Conservation (phyloP, 2,329 filamentous ascomycete genomes). For the Exophiala alcalophila region DNA sequence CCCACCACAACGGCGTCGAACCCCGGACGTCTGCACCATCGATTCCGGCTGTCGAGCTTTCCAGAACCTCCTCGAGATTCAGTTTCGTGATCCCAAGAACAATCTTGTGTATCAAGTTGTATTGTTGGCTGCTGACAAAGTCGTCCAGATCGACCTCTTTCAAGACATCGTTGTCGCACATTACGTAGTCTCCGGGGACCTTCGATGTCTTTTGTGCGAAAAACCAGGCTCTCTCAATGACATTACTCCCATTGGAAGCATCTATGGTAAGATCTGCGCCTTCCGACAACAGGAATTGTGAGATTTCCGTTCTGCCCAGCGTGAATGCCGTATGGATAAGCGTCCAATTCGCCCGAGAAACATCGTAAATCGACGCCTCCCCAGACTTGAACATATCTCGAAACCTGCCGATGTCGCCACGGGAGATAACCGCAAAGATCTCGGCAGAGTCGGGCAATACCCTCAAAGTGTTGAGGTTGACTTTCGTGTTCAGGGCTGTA, state of each 20-base stretch:
- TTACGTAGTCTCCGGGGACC: slow-evolving; percentile 1
- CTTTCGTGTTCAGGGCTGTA: slow-evolving; percentile 6
- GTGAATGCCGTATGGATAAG: slow-evolving; percentile 9
- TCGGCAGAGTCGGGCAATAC: slow-evolving; percentile 7
- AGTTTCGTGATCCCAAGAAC: slow-evolving; percentile 7
- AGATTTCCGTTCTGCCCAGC: slow-evolving; percentile 2
- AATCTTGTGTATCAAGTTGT: slow-evolving; percentile 10
- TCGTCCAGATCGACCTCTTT: slow-evolving; percentile 8
- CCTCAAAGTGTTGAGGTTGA: slow-evolving; percentile 14
- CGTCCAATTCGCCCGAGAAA: slow-evolving; percentile 2
- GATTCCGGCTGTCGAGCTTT: slow-evolving; percentile 3
- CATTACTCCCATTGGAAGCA: slow-evolving; percentile 9
- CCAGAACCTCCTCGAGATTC: neutral
- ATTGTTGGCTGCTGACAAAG: slow-evolving; percentile 9
- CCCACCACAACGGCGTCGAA: slow-evolving; percentile 10
- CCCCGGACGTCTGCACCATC: slow-evolving; percentile 5
- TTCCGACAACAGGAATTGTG: slow-evolving; percentile 4
- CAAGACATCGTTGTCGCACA: slow-evolving; percentile 7
- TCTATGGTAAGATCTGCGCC: slow-evolving; percentile 10
- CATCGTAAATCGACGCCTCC: slow-evolving; percentile 8
- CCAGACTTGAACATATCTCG: slow-evolving; percentile 1
- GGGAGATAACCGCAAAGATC: slow-evolving; percentile 6
- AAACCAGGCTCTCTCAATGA: slow-evolving; percentile 13
- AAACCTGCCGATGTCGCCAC: slow-evolving; percentile 3
- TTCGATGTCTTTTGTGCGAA: neutral